Base-by-base conservation (phyloP, 139 green algal genomes). In the Desmodesmus armatus region DNA sequence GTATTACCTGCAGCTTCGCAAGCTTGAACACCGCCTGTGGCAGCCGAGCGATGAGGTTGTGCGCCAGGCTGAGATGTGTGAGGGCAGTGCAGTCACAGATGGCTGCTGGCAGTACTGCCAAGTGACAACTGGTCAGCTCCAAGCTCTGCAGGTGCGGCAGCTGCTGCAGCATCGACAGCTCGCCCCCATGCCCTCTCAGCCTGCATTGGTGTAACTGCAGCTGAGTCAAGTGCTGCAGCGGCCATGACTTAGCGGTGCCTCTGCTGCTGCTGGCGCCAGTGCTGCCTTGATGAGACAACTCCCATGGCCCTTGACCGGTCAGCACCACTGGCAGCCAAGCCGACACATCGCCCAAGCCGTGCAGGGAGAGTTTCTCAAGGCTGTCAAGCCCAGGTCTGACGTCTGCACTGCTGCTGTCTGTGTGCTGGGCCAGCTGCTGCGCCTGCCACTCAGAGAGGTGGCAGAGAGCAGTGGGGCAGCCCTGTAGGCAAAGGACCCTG, bases 61-160 rank as follows among this genome's bases (percentile, higher is more conserved):
- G 2, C 4, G 31, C 44, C 76, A 82, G 53, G 9, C 41, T 55
- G 6, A 82, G 37, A 27, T 72, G 53, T 27, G 76, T 82, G 55
- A 82, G 29, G 23, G 27, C 25, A n/a, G 9, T 29, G 55, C 76
- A 82, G 37, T 19, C 3, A 23, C 47, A 44, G 37, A 82, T 55
- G 23, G 25, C 76, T n/a, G 53, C 6, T 31, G 76, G 76, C 35
- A 82, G 27, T 33, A 17, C 37, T 13, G n/a, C 19, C 37, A 82
- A 2, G 5, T 62, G n/a, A 55, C 76, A 82, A 2, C n/a, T 25
- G 2, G 76, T 58, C 37, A 82, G 37, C 37, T 82, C 13, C 53
- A 82, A 27, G 25, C 33, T n/a, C 9, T 43, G 76, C 53, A 82
- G 76, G 5, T 35, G 35, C 17, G 76, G 55, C 55, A 82, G 55